Evolutionary conservation across 1,284 basidiomycete genomes (phyloP), one percentile per base, ranked within the genome.

Genomic region (Ustilago curta): DNA sequence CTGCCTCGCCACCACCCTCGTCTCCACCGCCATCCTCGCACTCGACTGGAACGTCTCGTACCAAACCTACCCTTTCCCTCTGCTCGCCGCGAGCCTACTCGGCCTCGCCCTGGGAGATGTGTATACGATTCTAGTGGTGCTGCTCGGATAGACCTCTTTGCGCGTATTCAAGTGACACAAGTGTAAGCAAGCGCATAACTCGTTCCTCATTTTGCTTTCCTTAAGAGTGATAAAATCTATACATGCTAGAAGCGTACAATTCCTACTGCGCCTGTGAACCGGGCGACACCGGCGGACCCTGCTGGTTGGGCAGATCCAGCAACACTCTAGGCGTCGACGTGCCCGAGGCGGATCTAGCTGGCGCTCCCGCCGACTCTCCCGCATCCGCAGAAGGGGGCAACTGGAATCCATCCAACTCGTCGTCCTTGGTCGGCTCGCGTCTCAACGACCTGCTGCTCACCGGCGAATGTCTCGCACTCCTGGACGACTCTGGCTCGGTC

Each of bases 21-120:
- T 43, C 0, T 31, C 31, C 9, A 44, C 62, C 3, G 51, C 66
- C 16, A 19, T 48, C 1, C 37, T 69, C 19, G 64, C 63, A 0
- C 56, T 75, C 19, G 72, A 75, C 45, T 70, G 67, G 60, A 37
- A 59, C 32, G 27, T 29, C 21, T 5, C 43, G 11, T 75, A 48
- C 21, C 72, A 75, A 37, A 75, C 67, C 40, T 75, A 63, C 58
- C 72, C 72, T 5, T 67, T 67, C 51, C 72, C 72, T 7, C 29
- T 63, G 16, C 39, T 70, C 7, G 59, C 67, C 3, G 72, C 43
- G 14, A 25, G 23, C 14, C 8, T 75, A 1, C 8, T 48, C 7
- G 72, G 72, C 0, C n/a, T 67, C 1, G 43, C 37, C 0, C 18
- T 54, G 0, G 72, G 59, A 1, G 49, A 75, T 29, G 1, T 62